These are phyloP conservation scores for Diddensiella transvaalensis DNA, from an alignment of 805 yeast species.

Conservation along the genomic window DNA sequence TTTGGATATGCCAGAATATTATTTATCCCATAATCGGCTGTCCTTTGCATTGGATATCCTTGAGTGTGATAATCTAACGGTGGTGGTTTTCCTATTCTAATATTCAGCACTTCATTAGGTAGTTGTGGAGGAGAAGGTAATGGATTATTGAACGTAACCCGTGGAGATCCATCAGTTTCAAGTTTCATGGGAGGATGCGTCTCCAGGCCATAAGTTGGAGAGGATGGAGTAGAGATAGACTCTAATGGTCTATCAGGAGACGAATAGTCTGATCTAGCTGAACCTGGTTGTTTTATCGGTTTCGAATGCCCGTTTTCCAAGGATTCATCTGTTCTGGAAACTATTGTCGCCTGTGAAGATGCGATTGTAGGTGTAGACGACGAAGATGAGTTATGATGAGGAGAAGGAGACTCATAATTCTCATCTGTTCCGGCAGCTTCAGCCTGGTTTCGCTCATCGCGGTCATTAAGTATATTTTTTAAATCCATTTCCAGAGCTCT, in stretches of 20 bases:
- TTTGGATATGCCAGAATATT: neutral
- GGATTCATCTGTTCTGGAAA: neutral
- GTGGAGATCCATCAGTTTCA: neutral
- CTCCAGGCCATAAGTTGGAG: neutral
- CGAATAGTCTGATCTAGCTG: neutral
- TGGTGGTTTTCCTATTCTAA: neutral
- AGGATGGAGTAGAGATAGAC: neutral
- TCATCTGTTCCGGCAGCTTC: slow-evolving; percentile 20
- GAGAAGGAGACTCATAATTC: neutral
- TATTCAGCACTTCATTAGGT: neutral
- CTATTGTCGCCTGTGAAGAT: slow-evolving; percentile 1
- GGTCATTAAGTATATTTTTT: slow-evolving; percentile 10
- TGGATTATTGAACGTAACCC: neutral
- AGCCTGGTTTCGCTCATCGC: slow-evolving; percentile 19
- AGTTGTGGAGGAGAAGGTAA: neutral
- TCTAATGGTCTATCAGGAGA: neutral
- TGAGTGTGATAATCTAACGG: neutral
- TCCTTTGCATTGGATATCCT: neutral
- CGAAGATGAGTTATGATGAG: neutral
- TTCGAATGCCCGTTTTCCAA: neutral
- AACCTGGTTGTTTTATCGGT: neutral
- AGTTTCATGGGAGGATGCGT: neutral
- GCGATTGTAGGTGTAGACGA: neutral
- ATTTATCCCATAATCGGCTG: neutral
- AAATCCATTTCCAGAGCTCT: slow-evolving; percentile 14